Conservation (phyloP, 257 asterid genomes). For the Henckelia pumila region DNA sequence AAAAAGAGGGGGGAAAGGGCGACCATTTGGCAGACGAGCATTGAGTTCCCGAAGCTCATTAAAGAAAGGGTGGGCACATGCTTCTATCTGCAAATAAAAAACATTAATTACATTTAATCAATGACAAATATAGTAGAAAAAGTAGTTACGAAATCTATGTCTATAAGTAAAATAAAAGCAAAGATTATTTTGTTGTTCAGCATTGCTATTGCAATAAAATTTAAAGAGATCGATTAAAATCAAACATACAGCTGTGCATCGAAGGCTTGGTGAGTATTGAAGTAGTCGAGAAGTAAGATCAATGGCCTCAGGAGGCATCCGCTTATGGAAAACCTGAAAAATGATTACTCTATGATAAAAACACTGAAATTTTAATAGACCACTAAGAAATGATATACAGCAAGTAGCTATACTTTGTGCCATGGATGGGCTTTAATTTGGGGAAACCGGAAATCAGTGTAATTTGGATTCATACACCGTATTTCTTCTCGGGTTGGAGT, state of each 20-base stretch:
- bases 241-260: conserved; percentile 74
- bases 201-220: neutral
- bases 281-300: conserved; percentile 90
- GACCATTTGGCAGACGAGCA: conserved; percentile 77
- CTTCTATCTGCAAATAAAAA: conserved; percentile 64
- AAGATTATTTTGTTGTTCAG: conserved; percentile 7
- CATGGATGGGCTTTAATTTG: conserved; percentile 95
- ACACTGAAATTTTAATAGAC: neutral
- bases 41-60: conserved; percentile 82
- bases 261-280: conserved; percentile 92
- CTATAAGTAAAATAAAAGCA: neutral
- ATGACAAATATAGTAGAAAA: neutral
- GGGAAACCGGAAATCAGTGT: conserved; percentile 86
- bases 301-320: conserved; percentile 97
- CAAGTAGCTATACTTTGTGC: conserved; percentile 59
- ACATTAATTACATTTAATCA: neutral
- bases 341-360: conserved; percentile 23
- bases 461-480: conserved; percentile 91
- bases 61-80: conserved; percentile 86
- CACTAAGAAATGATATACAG: neutral
- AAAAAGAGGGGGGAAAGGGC: conserved; percentile 76
- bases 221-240: conserved; percentile 6
- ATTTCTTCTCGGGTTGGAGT: conserved; percentile 96
- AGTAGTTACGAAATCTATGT: neutral
- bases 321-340: conserved; percentile 75